phyloP scores from a whole-genome alignment of 352 stramenopile species.

The Globisporangium alternatum region DNA sequence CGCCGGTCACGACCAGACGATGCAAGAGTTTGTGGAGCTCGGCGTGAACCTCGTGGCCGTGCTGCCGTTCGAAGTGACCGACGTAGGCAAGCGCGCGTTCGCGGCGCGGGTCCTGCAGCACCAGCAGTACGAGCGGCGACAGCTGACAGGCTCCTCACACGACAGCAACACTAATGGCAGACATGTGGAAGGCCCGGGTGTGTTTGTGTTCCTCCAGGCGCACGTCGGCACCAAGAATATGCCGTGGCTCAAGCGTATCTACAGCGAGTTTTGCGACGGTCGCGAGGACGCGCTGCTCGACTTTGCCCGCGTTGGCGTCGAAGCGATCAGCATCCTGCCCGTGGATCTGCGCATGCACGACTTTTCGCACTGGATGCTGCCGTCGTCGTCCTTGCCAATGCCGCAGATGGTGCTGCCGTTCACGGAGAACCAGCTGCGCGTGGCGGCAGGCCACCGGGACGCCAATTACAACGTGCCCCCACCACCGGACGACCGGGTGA shows the following conservation, averaged over 20 bases:
- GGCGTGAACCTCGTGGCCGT: constrained; percentile 29
- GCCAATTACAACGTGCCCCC: not conserved
- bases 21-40: constrained; percentile 33
- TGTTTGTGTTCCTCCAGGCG: constrained; percentile 23
- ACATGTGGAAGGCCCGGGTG: constrained; percentile 2
- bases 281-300: constrained; percentile 19
- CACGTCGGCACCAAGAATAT: constrained; percentile 42
- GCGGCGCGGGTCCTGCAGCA: constrained; percentile 28
- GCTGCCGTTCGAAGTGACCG: constrained; percentile 20
- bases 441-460: too few relatives aligned
- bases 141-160: not conserved
- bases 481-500: not conserved
- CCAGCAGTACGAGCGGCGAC: constrained; percentile 23
- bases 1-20: constrained; percentile 23
- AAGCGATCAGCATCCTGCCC: constrained; percentile 28
- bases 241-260: constrained; percentile 29
- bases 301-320: constrained; percentile 21
- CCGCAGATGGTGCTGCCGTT: constrained; percentile 4
- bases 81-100: constrained; percentile 2
- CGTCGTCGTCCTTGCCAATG: constrained; percentile 8
- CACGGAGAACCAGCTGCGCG: not conserved
- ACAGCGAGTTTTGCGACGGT: constrained; percentile 28
- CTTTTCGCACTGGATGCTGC: not conserved
- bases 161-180: not conserved
- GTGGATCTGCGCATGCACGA: constrained; percentile 19